Percentiles rank a stretch among this genome's conserved stretches.
These are phyloP conservation scores for Tritrichomonas foetus DNA, from an alignment of 208 protist genomes.

Conservation along the genomic window DNA sequence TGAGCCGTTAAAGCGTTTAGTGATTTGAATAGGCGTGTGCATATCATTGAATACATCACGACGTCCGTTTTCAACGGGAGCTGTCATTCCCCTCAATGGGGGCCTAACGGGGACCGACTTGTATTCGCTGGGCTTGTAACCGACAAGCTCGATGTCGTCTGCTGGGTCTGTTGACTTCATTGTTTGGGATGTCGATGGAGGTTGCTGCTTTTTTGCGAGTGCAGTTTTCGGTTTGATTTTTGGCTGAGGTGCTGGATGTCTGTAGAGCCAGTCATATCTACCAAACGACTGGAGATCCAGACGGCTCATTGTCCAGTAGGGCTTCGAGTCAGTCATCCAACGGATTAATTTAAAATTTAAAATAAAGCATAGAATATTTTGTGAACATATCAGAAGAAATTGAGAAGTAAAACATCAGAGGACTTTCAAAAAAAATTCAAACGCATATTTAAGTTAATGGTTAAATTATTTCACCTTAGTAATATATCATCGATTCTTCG, in stretches of 20 bases:
- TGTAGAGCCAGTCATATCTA: background rate
- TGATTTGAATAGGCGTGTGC: conserved; percentile 31
- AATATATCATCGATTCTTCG: too few species aligned
- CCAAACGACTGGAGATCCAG: background rate
- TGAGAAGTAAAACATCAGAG: background rate
- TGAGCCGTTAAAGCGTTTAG: background rate
- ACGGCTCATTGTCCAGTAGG: conserved; percentile 24
- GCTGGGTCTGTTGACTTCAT: background rate
- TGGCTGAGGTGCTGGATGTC: background rate
- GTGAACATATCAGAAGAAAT: background rate
- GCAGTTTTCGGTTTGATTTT: background rate
- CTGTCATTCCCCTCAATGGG: background rate
- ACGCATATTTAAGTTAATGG: too few species aligned
- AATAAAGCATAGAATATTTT: background rate
- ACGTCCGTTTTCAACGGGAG: background rate
- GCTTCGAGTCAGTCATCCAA: conserved; percentile 7
- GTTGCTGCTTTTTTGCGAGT: background rate
- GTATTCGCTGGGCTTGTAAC: conserved; percentile 25
- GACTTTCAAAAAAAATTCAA: background rate
- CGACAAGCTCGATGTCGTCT: conserved; percentile 3
- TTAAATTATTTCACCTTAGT: too few species aligned
- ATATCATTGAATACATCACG: background rate
- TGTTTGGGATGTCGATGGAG: background rate
- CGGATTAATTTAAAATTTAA: background rate
- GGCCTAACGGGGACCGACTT: background rate